Evolutionary conservation across 2,329 filamentous ascomycete species (phyloP).

Genomic region (Cercospora sesami): DNA sequence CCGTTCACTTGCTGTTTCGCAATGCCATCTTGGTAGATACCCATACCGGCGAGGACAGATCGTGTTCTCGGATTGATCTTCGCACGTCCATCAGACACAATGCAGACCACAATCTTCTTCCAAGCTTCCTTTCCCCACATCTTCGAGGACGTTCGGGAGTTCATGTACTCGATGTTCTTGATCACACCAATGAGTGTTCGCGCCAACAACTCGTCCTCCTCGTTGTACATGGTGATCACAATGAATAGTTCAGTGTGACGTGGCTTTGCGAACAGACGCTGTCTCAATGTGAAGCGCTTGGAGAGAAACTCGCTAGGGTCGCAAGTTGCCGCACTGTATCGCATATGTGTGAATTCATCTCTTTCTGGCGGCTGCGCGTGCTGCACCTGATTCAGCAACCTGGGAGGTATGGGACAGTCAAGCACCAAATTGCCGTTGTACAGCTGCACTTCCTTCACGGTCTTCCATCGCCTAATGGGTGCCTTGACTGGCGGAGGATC

Average conservation of each 20-base stretch:
- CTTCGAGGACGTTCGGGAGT: conserved; percentile 85
- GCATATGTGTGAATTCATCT: conserved; percentile 87
- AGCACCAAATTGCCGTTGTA: conserved; percentile 96
- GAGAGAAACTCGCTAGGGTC: conserved; percentile 86
- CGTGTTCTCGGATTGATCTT: conserved; percentile 94
- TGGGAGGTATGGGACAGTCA: conserved; percentile 91
- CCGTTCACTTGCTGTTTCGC: conserved; percentile 97
- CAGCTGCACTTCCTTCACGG: conserved; percentile 90
- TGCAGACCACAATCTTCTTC: conserved; percentile 99
- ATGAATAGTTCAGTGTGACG: conserved; percentile 94
- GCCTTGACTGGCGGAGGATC: conserved; percentile 54
- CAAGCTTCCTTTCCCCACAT: conserved; percentile 98
- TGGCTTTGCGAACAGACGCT: conserved; percentile 87
- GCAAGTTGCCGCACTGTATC: conserved; percentile 92
- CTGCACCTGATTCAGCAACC: conserved; percentile 80
- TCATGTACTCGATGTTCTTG: conserved; percentile 99
- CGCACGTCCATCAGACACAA: conserved; percentile 93
- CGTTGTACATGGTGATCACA: conserved; percentile 98
- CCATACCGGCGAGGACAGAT: conserved; percentile 86
- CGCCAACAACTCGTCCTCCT: conserved; percentile 93
- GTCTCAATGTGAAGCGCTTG: conserved; percentile 85
- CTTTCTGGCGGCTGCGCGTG: conserved; percentile 78
- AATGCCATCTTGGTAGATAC: conserved; percentile 97
- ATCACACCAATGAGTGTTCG: conserved; percentile 95
- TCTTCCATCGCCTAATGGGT: conserved; percentile 88